Conservation (phyloP, 305 asterid species). For the Stenogyne calaminthoides region DNA sequence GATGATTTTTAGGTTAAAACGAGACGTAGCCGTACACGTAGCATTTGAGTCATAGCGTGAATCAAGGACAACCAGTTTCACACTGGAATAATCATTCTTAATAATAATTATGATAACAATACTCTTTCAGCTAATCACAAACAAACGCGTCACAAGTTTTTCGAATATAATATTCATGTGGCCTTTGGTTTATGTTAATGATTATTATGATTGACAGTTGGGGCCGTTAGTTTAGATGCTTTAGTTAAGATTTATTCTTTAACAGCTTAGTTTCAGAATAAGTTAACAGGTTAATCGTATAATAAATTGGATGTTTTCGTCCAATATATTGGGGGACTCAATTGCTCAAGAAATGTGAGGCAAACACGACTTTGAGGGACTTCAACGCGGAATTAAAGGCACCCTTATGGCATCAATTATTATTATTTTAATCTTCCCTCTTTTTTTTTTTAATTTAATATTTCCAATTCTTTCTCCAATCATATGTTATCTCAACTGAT, state of each 20-base stretch:
- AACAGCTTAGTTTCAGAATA: constrained; percentile 30
- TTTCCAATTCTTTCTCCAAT: neutral
- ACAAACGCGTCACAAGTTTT: constrained; percentile 28
- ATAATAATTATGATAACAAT: neutral
- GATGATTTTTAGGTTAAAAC: neutral
- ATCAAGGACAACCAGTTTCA: constrained; percentile 34
- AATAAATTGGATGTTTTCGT: neutral
- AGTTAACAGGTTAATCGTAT: neutral
- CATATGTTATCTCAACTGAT: neutral
- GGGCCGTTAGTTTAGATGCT: constrained; percentile 8
- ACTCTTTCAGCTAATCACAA: constrained; percentile 33
- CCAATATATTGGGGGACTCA: constrained; percentile 9
- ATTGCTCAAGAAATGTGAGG: neutral
- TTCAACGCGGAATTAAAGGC: constrained; percentile 1
- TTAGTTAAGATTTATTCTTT: neutral
- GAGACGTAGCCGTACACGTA: neutral
- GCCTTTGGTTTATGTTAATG: neutral
- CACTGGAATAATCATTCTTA: neutral
- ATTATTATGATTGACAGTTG: constrained; percentile 27
- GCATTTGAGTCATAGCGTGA: constrained; percentile 40
- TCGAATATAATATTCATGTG: neutral
- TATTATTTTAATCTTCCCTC: neutral
- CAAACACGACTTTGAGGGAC: constrained; percentile 1
- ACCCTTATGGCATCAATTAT: neutral
- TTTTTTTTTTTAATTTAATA: neutral